phyloP scores from a whole-genome alignment of 2,329 filamentous ascomycete species.

The Clonostachys sp. region DNA sequence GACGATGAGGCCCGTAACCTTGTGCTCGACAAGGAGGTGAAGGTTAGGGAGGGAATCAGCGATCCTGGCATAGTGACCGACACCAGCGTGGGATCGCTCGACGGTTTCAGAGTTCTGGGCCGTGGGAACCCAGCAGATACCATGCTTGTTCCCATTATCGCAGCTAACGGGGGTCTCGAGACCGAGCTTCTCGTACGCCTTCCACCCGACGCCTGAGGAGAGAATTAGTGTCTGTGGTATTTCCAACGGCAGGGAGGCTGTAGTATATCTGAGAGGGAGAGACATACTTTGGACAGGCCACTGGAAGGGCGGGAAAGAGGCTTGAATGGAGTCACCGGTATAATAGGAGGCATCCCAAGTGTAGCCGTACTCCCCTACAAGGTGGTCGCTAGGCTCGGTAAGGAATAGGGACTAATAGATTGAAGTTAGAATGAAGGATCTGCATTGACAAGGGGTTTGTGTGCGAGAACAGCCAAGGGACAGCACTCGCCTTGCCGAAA shows the following conservation, averaged over 20 bases:
- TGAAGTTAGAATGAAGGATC: not conserved
- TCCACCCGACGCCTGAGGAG: constrained; percentile 6
- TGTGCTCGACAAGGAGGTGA: constrained; percentile 18
- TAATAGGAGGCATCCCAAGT: constrained; percentile 23
- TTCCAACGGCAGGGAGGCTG: not conserved
- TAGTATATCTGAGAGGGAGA: not conserved
- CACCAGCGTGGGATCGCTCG: constrained; percentile 18
- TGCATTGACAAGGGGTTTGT: not conserved
- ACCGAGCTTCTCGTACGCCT: constrained; percentile 15
- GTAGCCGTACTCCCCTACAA: constrained; percentile 18
- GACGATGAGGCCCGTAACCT: constrained; percentile 15
- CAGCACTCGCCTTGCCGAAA: constrained; percentile 22
- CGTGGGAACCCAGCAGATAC: constrained; percentile 20
- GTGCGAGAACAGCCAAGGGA: not conserved
- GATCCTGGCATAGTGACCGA: constrained; percentile 19
- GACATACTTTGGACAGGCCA: constrained; percentile 17
- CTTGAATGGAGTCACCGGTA: constrained; percentile 20
- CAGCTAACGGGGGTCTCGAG: constrained; percentile 13
- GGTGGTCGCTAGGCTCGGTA: constrained; percentile 11
- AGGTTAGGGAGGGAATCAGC: constrained; percentile 12
- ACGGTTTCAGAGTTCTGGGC: constrained; percentile 18
- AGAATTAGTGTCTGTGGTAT: not conserved
- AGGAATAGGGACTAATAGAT: constrained; percentile 8
- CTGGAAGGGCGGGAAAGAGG: constrained; percentile 21
- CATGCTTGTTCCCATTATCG: constrained; percentile 19